phyloP scores from a whole-genome alignment of 148 eudicot species.

The Cornus kousa region DNA sequence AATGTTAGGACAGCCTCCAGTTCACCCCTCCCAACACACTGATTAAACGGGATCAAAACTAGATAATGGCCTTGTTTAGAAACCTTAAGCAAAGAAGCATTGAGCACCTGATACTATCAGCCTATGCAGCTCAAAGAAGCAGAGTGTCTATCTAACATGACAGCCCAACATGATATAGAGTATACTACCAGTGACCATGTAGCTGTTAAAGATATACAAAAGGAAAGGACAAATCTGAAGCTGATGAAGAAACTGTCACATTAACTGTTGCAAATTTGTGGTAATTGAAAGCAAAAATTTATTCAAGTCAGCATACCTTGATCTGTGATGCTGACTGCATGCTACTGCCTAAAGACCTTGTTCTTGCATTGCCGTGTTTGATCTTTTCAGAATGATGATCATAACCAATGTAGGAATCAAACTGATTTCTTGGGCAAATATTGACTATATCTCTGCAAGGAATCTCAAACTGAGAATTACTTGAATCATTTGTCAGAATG shows the following conservation, averaged over 20 bases:
- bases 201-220: too few relatives aligned
- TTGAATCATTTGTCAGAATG: conserved; percentile 62
- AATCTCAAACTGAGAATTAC: conserved; percentile 44
- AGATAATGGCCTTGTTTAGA: too few relatives aligned
- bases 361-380: conserved; percentile 20
- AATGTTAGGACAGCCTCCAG: too few relatives aligned
- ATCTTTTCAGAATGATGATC: conserved; percentile 23
- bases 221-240: too few relatives aligned
- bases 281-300: neutral
- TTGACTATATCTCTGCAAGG: conserved; percentile 52
- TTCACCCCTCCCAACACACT: too few relatives aligned
- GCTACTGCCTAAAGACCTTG: conserved; percentile 23
- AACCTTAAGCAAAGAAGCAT: conserved; percentile 1
- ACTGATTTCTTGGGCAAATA: conserved; percentile 31
- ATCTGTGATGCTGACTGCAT: conserved; percentile 20
- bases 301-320: conserved; percentile 47
- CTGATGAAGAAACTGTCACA: too few relatives aligned
- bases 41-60: too few relatives aligned
- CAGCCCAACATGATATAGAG: neutral
- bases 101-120: conserved; percentile 3
- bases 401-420: conserved; percentile 23
- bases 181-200: neutral
- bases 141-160: neutral
- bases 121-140: conserved; percentile 6
- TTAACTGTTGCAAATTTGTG: neutral